Evolutionary conservation across 306 rosid species (phyloP).

Genomic region (Prunus campanulata): DNA sequence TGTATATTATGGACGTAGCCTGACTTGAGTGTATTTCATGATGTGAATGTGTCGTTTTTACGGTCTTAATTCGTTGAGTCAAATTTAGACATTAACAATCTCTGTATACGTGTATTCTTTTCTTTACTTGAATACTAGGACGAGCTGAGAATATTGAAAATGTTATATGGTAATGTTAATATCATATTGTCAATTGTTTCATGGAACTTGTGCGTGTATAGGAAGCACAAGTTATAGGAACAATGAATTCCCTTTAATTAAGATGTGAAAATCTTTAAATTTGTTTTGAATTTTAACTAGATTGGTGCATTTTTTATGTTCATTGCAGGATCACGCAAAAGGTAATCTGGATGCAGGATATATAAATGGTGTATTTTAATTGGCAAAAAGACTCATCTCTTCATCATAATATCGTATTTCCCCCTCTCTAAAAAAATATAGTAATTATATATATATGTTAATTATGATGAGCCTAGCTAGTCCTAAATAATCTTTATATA

Average conservation of each 20-base stretch:
- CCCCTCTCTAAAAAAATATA: background rate
- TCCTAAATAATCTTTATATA: constrained; percentile 9
- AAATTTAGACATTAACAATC: too few relatives aligned
- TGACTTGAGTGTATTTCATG: too few relatives aligned
- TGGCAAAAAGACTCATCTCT: background rate
- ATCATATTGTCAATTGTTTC: background rate
- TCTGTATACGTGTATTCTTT: too few relatives aligned
- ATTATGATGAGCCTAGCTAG: constrained; percentile 3
- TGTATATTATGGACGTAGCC: too few relatives aligned
- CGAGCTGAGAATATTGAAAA: too few relatives aligned
- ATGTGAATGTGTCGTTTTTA: too few relatives aligned
- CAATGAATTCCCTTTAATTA: background rate
- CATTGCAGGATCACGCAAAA: background rate
- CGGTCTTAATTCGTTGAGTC: too few relatives aligned
- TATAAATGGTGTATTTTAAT: background rate
- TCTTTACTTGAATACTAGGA: too few relatives aligned
- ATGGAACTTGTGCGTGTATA: background rate
- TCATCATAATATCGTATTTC: background rate
- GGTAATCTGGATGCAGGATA: background rate
- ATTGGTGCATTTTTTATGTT: background rate
- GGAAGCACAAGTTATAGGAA: background rate
- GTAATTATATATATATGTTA: background rate
- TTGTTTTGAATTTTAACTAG: background rate
- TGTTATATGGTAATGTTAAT: too few relatives aligned
- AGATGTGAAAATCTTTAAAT: background rate